Evolutionary conservation across 2,329 filamentous ascomycete genomes (phyloP), one percentile per base, ranked within the genome.

Genomic region (Teratosphaeriaceae sp.): DNA sequence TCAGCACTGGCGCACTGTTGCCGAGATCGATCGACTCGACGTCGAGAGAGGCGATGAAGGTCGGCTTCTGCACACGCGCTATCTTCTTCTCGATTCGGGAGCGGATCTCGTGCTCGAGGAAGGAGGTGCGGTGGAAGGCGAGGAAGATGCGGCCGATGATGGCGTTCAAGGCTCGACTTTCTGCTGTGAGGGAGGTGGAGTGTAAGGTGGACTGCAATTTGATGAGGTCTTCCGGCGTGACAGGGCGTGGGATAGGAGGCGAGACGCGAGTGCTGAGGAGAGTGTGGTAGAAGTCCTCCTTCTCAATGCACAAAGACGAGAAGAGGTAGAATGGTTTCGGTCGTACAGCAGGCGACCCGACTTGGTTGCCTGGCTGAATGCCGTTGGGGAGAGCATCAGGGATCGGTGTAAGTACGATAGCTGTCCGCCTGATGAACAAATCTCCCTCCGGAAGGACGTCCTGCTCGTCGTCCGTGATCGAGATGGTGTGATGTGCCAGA

Each of bases 281-380:
- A 11, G 90, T 85, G 65, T 95, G 90, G 64, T 98, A 98, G 66
- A 98, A 97, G 62, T 98, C 92, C 65, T 98, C 92, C 64, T 98
- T 98, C 36, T 92, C 88, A 0, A 89, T 95, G 62, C 87, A 87
- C 58, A 94, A 95, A 53, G 97, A 88, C 0, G 87, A 94, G 65
- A 97, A 98, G 3, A 98, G 72, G 59, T 82, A 97, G 67, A 96
- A 97, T 0, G 92, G 88, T 53, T 86, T 89, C 5, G 86, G 45
- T 29, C 44, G 51, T 3, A 47, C 4, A 26, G 16, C 3, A 8
- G 21, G 13, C 3, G 23, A 19, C 5, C 3, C 15, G 13, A 12
- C 33, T 23, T 18, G 39, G 7, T 43, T 38, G 24, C 40, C 40
- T 31, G 57, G 53, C 13, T 55, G 36, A 6, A 45, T 36, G 19